Percentiles rank a stretch among this genome's conserved stretches.
Evolutionary conservation across 495 filamentous ascomycete genomes (phyloP).

Genomic region (Tuber umbilicatum): DNA sequence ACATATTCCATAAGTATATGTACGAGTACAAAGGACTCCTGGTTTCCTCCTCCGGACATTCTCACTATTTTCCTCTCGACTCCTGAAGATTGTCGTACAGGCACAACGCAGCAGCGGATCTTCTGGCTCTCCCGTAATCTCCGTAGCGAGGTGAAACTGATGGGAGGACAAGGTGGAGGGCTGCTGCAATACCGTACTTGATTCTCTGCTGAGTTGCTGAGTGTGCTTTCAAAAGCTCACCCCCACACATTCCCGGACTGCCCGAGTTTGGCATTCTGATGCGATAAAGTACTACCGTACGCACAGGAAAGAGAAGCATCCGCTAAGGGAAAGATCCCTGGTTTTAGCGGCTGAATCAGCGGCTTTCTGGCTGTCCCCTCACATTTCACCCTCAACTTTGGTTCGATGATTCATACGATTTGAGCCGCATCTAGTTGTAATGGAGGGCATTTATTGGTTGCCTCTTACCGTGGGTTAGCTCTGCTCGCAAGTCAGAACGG

Average conservation of each 20-base stretch:
- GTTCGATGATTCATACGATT: neutral
- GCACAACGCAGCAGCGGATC: neutral
- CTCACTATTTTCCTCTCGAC: neutral
- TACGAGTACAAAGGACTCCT: neutral
- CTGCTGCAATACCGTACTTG: conserved; percentile 4
- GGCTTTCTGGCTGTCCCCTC: neutral
- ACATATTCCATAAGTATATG: neutral
- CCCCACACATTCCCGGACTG: conserved; percentile 23
- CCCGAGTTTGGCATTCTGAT: conserved; percentile 26
- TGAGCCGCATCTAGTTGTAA: neutral
- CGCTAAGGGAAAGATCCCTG: neutral
- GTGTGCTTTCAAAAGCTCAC: conserved; percentile 20
- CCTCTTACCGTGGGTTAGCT: no score
- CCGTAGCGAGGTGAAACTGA: conserved; percentile 30
- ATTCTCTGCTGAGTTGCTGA: conserved; percentile 14
- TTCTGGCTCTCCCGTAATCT: conserved; percentile 13
- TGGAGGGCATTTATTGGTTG: no score
- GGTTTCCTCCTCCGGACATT: neutral
- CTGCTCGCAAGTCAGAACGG: neutral
- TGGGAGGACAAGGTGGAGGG: conserved; percentile 23
- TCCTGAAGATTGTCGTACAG: neutral
- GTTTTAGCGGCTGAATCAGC: neutral
- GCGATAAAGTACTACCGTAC: conserved; percentile 18
- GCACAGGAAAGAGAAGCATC: conserved; percentile 22
- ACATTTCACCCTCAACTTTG: neutral